These are phyloP conservation scores for Pseudotulostoma volvatum DNA, from an alignment of 495 filamentous ascomycete species.

Conservation along the genomic window DNA sequence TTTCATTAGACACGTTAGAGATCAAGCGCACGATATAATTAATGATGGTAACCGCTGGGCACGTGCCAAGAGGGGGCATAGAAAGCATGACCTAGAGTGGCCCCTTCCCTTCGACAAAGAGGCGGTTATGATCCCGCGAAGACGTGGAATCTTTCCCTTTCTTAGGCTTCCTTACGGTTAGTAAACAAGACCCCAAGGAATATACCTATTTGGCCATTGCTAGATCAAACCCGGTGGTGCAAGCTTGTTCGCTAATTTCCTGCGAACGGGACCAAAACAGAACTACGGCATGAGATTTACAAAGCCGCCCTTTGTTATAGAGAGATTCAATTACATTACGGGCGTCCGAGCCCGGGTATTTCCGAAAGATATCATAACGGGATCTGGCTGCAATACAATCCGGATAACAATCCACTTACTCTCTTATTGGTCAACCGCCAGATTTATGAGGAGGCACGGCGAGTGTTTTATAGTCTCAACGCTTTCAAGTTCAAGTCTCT, in stretches of 20 bases:
- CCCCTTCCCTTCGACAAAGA: slow-evolving; percentile 1
- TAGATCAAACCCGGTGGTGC: too few species aligned
- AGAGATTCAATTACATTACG: background rate
- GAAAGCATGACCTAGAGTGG: background rate
- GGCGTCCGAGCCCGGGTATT: background rate
- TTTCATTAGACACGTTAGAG: background rate
- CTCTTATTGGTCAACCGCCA: background rate
- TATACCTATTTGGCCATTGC: slow-evolving; percentile 1
- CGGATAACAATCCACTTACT: background rate
- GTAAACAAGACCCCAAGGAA: background rate
- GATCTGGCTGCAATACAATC: background rate
- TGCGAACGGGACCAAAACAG: background rate
- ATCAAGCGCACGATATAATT: background rate
- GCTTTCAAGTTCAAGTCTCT: background rate
- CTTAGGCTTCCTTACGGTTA: background rate
- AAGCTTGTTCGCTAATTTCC: too few species aligned
- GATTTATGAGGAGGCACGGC: slow-evolving; percentile 1
- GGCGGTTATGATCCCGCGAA: background rate
- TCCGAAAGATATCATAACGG: background rate
- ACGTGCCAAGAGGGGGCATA: background rate
- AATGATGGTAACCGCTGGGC: too few species aligned
- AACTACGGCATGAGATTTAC: slow-evolving; percentile 1
- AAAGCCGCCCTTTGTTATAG: background rate
- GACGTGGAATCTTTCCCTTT: background rate
- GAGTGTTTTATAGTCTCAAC: background rate